These are phyloP conservation scores for Macroventuria anomochaeta DNA, from an alignment of 2,329 filamentous ascomycete species.

Conservation along the genomic window DNA sequence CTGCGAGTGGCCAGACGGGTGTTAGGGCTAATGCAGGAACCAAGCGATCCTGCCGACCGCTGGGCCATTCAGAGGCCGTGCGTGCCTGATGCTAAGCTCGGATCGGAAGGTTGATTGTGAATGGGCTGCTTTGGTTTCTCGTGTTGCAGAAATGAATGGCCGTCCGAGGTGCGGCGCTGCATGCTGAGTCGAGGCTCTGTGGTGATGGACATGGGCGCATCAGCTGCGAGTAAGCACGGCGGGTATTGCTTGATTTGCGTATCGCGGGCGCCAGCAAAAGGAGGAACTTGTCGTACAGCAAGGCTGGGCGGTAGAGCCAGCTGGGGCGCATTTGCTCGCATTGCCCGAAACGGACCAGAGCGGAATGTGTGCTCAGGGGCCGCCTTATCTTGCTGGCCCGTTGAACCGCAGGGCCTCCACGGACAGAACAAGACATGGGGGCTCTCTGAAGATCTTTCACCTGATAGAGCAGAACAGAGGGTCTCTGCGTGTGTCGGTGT, in stretches of 20 bases:
- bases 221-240: conserved; percentile 24
- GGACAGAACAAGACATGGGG: conserved; percentile 15
- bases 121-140: conserved; percentile 38
- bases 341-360: conserved; percentile 2
- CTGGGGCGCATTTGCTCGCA: conserved; percentile 4
- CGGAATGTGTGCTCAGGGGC: conserved; percentile 8
- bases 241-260: conserved; percentile 28
- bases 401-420: conserved; percentile 20
- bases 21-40: conserved; percentile 48
- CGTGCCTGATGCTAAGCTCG: conserved; percentile 36
- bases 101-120: conserved; percentile 36
- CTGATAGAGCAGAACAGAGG: conserved; percentile 6
- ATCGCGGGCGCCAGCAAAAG: conserved; percentile 19
- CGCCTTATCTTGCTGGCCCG: conserved; percentile 13
- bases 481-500: conserved; percentile 16
- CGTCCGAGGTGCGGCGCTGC: conserved; percentile 18
- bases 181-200: conserved; percentile 32
- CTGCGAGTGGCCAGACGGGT: conserved; percentile 39
- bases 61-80: conserved; percentile 35
- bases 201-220: conserved; percentile 7
- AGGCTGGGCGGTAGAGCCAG: conserved; percentile 2
- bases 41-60: conserved; percentile 34
- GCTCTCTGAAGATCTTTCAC: conserved; percentile 17
- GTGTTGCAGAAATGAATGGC: conserved; percentile 44
- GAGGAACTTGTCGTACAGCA: conserved; percentile 15